A percentile compares a stretch with the other conserved stretches of the same genome.
Evolutionary conservation across 352 stramenopile genomes (phyloP).

Genomic region (Pythium brachiatum): DNA sequence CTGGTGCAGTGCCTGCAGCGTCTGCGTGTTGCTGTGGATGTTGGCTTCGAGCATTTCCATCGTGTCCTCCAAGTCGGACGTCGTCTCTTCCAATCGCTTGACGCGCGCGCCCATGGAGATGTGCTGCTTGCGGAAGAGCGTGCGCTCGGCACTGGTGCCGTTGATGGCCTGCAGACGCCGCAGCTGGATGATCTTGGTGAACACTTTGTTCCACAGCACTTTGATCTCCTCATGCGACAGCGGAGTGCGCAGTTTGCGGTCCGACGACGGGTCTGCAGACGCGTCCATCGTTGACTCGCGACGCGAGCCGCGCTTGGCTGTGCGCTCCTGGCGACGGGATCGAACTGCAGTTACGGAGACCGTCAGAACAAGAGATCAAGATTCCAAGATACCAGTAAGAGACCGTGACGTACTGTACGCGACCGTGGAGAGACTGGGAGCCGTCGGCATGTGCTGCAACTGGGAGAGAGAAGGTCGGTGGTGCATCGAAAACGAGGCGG

Average conservation of each 20-base stretch:
- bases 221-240: slow-evolving; percentile 39
- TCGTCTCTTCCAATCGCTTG: slow-evolving; percentile 54
- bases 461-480: background rate
- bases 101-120: slow-evolving; percentile 65
- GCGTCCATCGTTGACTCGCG: slow-evolving; percentile 8
- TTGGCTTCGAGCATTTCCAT: slow-evolving; percentile 44
- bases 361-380: background rate
- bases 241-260: slow-evolving; percentile 19
- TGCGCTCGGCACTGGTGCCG: slow-evolving; percentile 43
- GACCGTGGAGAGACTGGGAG: slow-evolving; percentile 26
- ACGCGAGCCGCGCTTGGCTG: slow-evolving; percentile 23
- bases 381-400: background rate
- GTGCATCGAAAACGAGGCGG: background rate
- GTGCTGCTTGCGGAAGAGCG: slow-evolving; percentile 56
- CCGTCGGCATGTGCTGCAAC: slow-evolving; percentile 30
- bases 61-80: slow-evolving; percentile 44
- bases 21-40: slow-evolving; percentile 37
- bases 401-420: slow-evolving; percentile 21
- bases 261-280: background rate
- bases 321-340: slow-evolving; percentile 31
- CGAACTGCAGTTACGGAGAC: slow-evolving; percentile 21
- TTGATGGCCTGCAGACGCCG: slow-evolving; percentile 53
- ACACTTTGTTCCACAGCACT: slow-evolving; percentile 45
- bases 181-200: slow-evolving; percentile 53
- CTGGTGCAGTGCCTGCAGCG: slow-evolving; percentile 38